Percentiles rank a stretch among this genome's conserved stretches.
Evolutionary conservation across 2,329 filamentous ascomycete species (phyloP).

Genomic region (Cladosporium sp.): DNA sequence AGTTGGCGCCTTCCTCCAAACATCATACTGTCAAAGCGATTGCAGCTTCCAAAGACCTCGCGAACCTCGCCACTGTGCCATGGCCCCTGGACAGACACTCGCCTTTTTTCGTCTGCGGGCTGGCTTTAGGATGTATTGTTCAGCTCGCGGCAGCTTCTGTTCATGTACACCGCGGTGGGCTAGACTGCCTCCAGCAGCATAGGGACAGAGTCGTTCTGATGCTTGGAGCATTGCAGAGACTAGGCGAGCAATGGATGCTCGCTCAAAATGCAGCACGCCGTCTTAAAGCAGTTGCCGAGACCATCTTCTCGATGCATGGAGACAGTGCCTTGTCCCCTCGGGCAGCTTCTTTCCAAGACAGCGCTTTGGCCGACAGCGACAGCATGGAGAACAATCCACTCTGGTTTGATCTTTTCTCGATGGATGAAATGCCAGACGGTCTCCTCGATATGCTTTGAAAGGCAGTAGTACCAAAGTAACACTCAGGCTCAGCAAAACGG

Average conservation of each 20-base stretch:
- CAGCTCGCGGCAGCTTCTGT: conserved; percentile 73
- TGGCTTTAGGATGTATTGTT: conserved; percentile 74
- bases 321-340: background rate
- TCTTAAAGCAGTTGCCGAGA: conserved; percentile 70
- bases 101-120: conserved; percentile 77
- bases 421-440: conserved; percentile 3
- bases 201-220: conserved; percentile 65
- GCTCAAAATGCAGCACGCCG: conserved; percentile 66
- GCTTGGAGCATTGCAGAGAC: conserved; percentile 66
- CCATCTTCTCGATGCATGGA: conserved; percentile 42
- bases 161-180: conserved; percentile 33
- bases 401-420: conserved; percentile 8
- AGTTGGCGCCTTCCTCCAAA: conserved; percentile 48
- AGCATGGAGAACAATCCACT: background rate
- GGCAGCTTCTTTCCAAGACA: background rate
- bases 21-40: conserved; percentile 72
- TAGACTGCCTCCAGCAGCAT: conserved; percentile 67
- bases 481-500: no score
- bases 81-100: conserved; percentile 69
- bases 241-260: conserved; percentile 69
- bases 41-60: conserved; percentile 72
- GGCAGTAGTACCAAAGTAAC: no score
- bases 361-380: background rate
- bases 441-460: no score
- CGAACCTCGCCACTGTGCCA: conserved; percentile 69